Percentiles rank a stretch among this genome's conserved stretches.
Evolutionary conservation across 2,329 filamentous ascomycete species (phyloP).

Genomic region (Phaeosphaeriaceae sp.): DNA sequence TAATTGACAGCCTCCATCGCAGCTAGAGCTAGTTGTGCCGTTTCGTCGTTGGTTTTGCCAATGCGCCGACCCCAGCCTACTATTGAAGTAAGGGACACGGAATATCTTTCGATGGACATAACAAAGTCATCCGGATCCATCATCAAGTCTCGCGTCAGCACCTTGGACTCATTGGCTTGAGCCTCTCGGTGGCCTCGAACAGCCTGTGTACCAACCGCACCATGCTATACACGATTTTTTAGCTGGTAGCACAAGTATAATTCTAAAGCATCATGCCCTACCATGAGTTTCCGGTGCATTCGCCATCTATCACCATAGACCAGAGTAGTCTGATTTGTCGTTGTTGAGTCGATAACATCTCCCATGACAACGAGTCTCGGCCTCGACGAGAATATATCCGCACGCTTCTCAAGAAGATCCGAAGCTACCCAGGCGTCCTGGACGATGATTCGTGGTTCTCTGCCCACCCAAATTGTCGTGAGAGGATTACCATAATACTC

Average conservation of each 20-base stretch:
- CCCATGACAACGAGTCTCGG: slow-evolving; percentile 17
- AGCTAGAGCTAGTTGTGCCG: slow-evolving; percentile 15
- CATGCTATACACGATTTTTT: background rate
- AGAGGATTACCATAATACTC: slow-evolving; percentile 13
- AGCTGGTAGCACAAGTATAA: background rate
- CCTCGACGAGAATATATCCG: slow-evolving; percentile 39
- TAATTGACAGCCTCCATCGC: slow-evolving; percentile 18
- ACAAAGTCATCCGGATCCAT: slow-evolving; percentile 10
- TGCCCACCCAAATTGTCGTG: slow-evolving; percentile 17
- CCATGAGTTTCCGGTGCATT: slow-evolving; percentile 17
- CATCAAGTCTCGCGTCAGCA: slow-evolving; percentile 20
- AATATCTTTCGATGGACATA: slow-evolving; percentile 23
- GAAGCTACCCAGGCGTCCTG: slow-evolving; percentile 32
- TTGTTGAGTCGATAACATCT: background rate
- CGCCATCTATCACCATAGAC: slow-evolving; percentile 23
- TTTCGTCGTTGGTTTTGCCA: slow-evolving; percentile 1
- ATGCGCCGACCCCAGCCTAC: slow-evolving; percentile 25
- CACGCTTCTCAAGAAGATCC: slow-evolving; percentile 43
- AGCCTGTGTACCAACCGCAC: slow-evolving; percentile 20
- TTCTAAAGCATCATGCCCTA: background rate
- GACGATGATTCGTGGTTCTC: slow-evolving; percentile 12
- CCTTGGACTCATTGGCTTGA: slow-evolving; percentile 20
- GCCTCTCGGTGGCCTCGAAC: slow-evolving; percentile 16
- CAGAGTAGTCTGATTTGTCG: slow-evolving; percentile 13
- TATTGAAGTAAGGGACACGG: slow-evolving; percentile 14